Conservation (phyloP, 2,329 filamentous ascomycete genomes). For the Pezicula rhizophila region DNA sequence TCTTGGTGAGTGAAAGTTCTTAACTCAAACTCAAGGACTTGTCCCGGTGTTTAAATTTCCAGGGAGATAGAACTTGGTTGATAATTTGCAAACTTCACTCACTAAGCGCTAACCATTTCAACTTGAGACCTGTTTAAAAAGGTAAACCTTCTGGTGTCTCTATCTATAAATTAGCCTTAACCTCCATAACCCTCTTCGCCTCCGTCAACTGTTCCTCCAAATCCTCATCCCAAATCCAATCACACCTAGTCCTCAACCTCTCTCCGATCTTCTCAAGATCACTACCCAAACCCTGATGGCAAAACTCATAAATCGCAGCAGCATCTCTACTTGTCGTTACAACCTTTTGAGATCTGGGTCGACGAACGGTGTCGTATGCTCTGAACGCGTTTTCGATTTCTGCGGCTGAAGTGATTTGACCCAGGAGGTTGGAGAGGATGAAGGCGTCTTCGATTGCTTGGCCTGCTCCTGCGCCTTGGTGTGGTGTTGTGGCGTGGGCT, state of each 20-base stretch:
- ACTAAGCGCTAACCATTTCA: too few relatives aligned
- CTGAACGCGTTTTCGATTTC: constrained; percentile 40
- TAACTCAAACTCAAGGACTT: too few relatives aligned
- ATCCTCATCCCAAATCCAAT: constrained; percentile 33
- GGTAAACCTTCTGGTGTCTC: too few relatives aligned
- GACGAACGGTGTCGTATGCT: constrained; percentile 44
- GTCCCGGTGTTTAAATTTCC: too few relatives aligned
- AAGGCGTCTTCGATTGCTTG: constrained; percentile 50
- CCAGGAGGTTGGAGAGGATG: constrained; percentile 39
- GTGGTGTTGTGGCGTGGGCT: constrained; percentile 56
- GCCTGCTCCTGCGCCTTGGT: constrained; percentile 52
- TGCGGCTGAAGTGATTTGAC: constrained; percentile 27
- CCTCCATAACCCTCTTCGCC: constrained; percentile 29
- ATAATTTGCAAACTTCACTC: too few relatives aligned
- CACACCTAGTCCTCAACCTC: constrained; percentile 27
- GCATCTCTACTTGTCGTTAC: constrained; percentile 24
- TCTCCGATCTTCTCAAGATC: constrained; percentile 31
- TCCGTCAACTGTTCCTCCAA: constrained; percentile 29
- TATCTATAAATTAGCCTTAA: constrained; percentile 6
- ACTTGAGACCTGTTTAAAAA: too few relatives aligned
- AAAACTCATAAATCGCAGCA: constrained; percentile 36
- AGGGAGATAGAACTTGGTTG: too few relatives aligned
- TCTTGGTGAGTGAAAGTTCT: too few relatives aligned
- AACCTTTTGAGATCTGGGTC: constrained; percentile 27
- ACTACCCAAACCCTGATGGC: constrained; percentile 30